Evolutionary conservation across 1,284 basidiomycete species (phyloP), one percentile per base, ranked within the genome.

Genomic region (Ganoderma multipileum): DNA sequence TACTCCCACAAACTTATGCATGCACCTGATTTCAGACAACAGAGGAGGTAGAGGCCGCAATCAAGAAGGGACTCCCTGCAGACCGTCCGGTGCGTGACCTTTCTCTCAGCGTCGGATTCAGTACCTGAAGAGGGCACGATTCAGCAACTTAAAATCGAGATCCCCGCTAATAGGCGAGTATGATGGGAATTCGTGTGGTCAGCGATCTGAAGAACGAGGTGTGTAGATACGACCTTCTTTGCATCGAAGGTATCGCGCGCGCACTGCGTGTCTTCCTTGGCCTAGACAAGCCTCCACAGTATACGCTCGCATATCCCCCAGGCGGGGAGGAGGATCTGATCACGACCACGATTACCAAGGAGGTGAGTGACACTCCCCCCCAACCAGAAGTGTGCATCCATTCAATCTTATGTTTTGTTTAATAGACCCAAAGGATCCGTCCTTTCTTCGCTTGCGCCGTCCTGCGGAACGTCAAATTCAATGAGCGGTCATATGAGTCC

Each of bases 121-220:
- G 38, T 16, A 41, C 38, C 71, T 61, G 39, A 52, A 55, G 26
- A 28, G 20, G 50, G 39, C 50, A 59, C 30, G 9, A 59, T 20
- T 30, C 76, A 97, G 90, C 93, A 97, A 93, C 85, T 99, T 75
- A 99, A 99, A 89, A 98, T 99, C 76, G 97, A 99, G 82, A 90
- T 98, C 64, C 97, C 98, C 39, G 98, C 98, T 33, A 99, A 98
- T 81, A 90, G 95, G 94, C 89, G 69, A 64, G 79, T 72, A 42
- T 12, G 39, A 52, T n/a, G 6, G 47, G 47, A 55, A 60, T 67
- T 68, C 64, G 4, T n/a, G 36, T 18, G 42, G 66, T 30, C 42
- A 33, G n/a, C 38, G 38, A 52, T 2, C 52, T 68, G 30, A 71
- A 63, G 47, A 61, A 50, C 12, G 42, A 0, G 18, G 26, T 14